phyloP scores from a whole-genome alignment of 768 basidiomycete genomes.

The Suillus subalutaceus region DNA sequence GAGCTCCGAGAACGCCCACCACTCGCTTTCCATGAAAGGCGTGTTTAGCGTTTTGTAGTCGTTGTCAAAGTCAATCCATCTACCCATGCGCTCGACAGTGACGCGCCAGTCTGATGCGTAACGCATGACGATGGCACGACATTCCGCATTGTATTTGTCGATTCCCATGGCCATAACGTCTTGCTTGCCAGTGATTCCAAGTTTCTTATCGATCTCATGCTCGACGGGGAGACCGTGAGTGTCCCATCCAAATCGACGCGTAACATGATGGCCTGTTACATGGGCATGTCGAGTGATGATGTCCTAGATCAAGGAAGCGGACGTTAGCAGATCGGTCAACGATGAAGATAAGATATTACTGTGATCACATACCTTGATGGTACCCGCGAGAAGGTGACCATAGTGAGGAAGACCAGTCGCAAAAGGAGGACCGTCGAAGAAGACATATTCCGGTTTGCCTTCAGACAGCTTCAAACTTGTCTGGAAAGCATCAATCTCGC shows the following conservation, averaged over 20 bases:
- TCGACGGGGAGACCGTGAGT: slow-evolving; percentile 98
- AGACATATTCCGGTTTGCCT: slow-evolving; percentile 87
- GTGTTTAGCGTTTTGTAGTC: slow-evolving; percentile 98
- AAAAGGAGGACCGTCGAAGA: slow-evolving; percentile 98
- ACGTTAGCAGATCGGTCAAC: slow-evolving; percentile 6
- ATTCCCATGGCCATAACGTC: slow-evolving; percentile 97
- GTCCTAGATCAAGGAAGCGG: slow-evolving; percentile 58
- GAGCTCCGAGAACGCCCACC: slow-evolving; percentile 98
- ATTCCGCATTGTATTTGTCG: slow-evolving; percentile 96
- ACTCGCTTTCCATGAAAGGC: slow-evolving; percentile 96
- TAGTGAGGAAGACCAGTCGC: slow-evolving; percentile 97
- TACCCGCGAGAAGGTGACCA: slow-evolving; percentile 90
- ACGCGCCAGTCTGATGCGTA: slow-evolving; percentile 92
- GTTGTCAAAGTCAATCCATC: slow-evolving; percentile 99
- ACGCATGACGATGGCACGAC: slow-evolving; percentile 95
- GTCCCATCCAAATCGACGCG: slow-evolving; percentile 97
- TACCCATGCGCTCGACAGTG: slow-evolving; percentile 97
- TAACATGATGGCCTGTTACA: slow-evolving; percentile 89
- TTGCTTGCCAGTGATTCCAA: slow-evolving; percentile 88
- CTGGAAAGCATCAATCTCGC: slow-evolving; percentile 96
- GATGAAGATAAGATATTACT: slow-evolving; percentile 10
- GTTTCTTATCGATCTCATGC: slow-evolving; percentile 97
- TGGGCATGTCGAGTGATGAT: slow-evolving; percentile 97
- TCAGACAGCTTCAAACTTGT: slow-evolving; percentile 92
- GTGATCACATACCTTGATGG: slow-evolving; percentile 72